phyloP scores from a whole-genome alignment of 805 yeast species.

The Pichia scutulata region DNA sequence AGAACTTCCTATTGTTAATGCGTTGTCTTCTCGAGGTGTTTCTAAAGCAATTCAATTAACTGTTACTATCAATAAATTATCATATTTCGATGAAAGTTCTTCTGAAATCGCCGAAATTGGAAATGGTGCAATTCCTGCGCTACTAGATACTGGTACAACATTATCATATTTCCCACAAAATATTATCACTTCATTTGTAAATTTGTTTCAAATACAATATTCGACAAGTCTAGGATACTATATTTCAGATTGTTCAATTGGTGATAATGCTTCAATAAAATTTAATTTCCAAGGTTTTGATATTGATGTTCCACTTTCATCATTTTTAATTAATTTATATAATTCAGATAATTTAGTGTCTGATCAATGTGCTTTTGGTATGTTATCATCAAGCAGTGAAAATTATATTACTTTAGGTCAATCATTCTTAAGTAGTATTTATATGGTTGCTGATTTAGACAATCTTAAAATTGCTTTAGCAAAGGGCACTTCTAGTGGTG shows the following conservation, averaged over 20 bases:
- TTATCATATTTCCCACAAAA: slow-evolving; percentile 36
- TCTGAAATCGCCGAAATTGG: slow-evolving; percentile 19
- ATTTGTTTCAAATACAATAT: slow-evolving; percentile 35
- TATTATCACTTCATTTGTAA: slow-evolving; percentile 20
- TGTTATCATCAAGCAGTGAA: slow-evolving; percentile 29
- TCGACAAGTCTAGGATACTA: slow-evolving; percentile 37
- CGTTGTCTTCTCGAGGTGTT: slow-evolving; percentile 28
- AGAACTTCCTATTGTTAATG: slow-evolving; percentile 45
- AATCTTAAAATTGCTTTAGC: slow-evolving; percentile 38
- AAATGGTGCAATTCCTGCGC: slow-evolving; percentile 29
- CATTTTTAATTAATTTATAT: slow-evolving; percentile 17
- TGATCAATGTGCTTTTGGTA: slow-evolving; percentile 38
- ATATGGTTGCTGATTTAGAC: slow-evolving; percentile 50
- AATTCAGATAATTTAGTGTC: slow-evolving; percentile 16
- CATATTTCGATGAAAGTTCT: slow-evolving; percentile 6
- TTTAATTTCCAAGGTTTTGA: slow-evolving; percentile 54
- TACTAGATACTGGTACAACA: slow-evolving; percentile 56
- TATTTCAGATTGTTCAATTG: slow-evolving; percentile 34
- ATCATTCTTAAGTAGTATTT: slow-evolving; percentile 42
- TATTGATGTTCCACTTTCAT: slow-evolving; percentile 41
- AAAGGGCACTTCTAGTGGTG: slow-evolving; percentile 31
- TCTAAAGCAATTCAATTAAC: slow-evolving; percentile 38
- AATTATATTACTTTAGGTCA: slow-evolving; percentile 41
- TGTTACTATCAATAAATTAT: slow-evolving; percentile 38
- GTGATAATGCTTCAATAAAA: slow-evolving; percentile 25